Evolutionary conservation across 306 rosid genomes (phyloP), one percentile per base, ranked within the genome.

Genomic region (Leucaena leucocephala): DNA sequence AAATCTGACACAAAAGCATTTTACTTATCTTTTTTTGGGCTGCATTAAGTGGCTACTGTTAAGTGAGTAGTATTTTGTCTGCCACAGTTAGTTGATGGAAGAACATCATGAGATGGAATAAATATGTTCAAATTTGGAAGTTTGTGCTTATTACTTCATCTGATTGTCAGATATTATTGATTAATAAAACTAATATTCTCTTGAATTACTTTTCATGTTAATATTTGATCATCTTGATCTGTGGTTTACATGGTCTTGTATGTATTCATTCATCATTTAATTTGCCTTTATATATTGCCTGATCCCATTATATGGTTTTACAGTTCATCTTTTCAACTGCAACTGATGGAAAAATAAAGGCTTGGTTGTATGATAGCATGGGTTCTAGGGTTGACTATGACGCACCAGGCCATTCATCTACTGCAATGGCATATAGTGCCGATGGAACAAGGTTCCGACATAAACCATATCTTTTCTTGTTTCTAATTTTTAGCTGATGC

Each of bases 371-470:
- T 84, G 99, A 93, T 89, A 91, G 85, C 82, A 6, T 90, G 88
- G 99, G 99, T 71, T 93, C 99, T 68, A 91, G 99, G 88, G 99
- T 96, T 82, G 97, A 96, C 80, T 96, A 96, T 78, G 98, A 96
- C 82, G 99, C 98, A 48, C 98, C 99, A 0, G 98, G 99, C 72
- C 97, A 91, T 83, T 96, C 99, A 16, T 84, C 96, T 81, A 96
- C 99, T 22, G 90, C 90, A 43, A 93, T 96, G 99, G 86, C 94
- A 52, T 96, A 96, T 82, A 93, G 97, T 71, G 94, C 98, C 44
- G 98, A 96, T 82, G 99, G 99, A 82, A 84, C 94, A 68, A 93
- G 99, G 99, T 96, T 75, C 68, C 34, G 66, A 74, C 44, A 48
- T 62, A 68, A 77, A 71, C 44, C 34, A 14, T 62, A 6, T 14